Conservation (phyloP, 1,139 yeast genomes). For the Yamadazyma aaseri region DNA sequence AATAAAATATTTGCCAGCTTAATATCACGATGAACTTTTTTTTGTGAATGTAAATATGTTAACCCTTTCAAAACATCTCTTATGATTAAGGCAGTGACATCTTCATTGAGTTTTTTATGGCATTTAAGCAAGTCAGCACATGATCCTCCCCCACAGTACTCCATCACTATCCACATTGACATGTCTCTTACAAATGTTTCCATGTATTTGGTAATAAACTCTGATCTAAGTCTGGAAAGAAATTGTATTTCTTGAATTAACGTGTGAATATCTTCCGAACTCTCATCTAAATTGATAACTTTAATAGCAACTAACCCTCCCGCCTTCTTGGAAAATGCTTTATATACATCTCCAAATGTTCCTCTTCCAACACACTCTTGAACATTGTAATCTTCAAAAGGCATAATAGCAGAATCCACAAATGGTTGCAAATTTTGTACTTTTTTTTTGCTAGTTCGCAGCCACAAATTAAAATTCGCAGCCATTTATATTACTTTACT, state of each 20-base stretch:
- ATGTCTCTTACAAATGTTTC: slow-evolving; percentile 63
- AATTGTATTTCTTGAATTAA: slow-evolving; percentile 75
- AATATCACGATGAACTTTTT: slow-evolving; percentile 80
- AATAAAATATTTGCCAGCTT: slow-evolving; percentile 80
- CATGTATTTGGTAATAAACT: slow-evolving; percentile 61
- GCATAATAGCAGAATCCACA: slow-evolving; percentile 13
- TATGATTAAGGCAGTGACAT: slow-evolving; percentile 56
- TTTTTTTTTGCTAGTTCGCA: slow-evolving; percentile 13
- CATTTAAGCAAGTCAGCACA: slow-evolving; percentile 70
- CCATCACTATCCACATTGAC: slow-evolving; percentile 87
- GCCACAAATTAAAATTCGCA: slow-evolving; percentile 16
- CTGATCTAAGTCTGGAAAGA: slow-evolving; percentile 62
- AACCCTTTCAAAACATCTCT: slow-evolving; percentile 63
- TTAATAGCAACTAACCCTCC: slow-evolving; percentile 67
- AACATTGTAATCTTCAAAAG: slow-evolving; percentile 32
- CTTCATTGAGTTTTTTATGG: slow-evolving; percentile 54
- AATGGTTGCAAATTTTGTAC: slow-evolving; percentile 2
- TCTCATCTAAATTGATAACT: slow-evolving; percentile 70
- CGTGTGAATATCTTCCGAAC: slow-evolving; percentile 65
- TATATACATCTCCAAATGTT: slow-evolving; percentile 83
- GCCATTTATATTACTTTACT: slow-evolving; percentile 1
- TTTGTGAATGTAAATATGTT: slow-evolving; percentile 67
- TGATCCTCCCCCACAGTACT: slow-evolving; percentile 90
- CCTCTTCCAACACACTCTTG: slow-evolving; percentile 75
- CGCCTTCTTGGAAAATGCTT: slow-evolving; percentile 42